Evolutionary conservation across 2,329 filamentous ascomycete genomes (phyloP).

Genomic region (Exophiala sideris): DNA sequence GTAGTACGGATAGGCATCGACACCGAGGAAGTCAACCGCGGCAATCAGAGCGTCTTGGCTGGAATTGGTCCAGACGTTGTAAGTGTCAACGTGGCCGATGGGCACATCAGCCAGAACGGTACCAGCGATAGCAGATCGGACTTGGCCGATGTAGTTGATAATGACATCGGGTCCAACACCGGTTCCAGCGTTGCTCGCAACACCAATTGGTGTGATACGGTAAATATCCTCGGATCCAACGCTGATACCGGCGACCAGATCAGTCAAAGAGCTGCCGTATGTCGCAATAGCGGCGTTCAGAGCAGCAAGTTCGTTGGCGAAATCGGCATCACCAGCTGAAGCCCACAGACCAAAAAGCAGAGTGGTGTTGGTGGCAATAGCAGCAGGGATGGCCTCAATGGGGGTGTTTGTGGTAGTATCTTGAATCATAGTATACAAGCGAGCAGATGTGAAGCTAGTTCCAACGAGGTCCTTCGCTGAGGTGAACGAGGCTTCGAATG

Average conservation of each 20-base stretch:
- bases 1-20: constrained; percentile 50
- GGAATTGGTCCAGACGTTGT: constrained; percentile 58
- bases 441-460: constrained; percentile 44
- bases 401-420: constrained; percentile 56
- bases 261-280: constrained; percentile 62
- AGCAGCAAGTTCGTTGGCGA: constrained; percentile 68
- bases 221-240: constrained; percentile 78
- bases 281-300: constrained; percentile 62
- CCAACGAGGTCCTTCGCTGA: constrained; percentile 43
- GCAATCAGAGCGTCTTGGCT: constrained; percentile 60
- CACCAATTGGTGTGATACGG: constrained; percentile 62
- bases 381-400: constrained; percentile 69
- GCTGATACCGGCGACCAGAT: constrained; percentile 71
- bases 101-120: constrained; percentile 45
- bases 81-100: constrained; percentile 66
- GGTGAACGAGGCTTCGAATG: constrained; percentile 46
- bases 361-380: constrained; percentile 69
- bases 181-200: constrained; percentile 57
- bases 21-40: constrained; percentile 62
- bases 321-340: constrained; percentile 52
- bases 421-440: constrained; percentile 63
- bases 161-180: constrained; percentile 63
- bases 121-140: constrained; percentile 60
- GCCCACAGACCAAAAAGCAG: constrained; percentile 77
- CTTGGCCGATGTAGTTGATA: constrained; percentile 66